Evolutionary conservation across 2,329 filamentous ascomycete species (phyloP), one percentile per base, ranked within the genome.

Genomic region (Colletotrichum viniferum): DNA sequence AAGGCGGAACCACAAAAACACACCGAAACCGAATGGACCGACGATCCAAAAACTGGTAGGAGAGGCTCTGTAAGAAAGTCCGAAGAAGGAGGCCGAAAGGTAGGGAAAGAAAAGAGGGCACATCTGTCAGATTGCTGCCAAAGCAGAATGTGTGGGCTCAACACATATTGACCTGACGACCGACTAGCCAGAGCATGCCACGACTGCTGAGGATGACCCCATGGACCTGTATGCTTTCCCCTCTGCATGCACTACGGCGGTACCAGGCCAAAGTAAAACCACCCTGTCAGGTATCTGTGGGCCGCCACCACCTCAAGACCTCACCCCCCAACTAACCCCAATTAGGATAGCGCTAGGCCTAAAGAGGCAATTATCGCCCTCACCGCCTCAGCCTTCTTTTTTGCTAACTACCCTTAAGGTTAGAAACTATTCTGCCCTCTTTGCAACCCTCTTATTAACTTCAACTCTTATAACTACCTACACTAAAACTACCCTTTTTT

Each of bases 141-240:
- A 67, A 68, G 26, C 56, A 75, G 18, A 30, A 38, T 60, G 71
- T 76, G 71, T 75, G 74, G 71, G 71, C 71, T 76, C 65, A 34
- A 69, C 14, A 74, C 71, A 76, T 26, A 70, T 56, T 61, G 65
- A 66, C 32, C 70, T 68, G 34, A 75, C 52, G 66, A 77, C 78
- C 70, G 78, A 78, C 81, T 81, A 78, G 79, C 83, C 80, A 83
- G 81, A 78, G 77, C 78, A 74, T 85, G 84, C 84, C 84, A 86
- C 83, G 84, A 85, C 77, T 70, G 65, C 64, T 70, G 65, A 36
- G 60, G 36, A 62, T 76, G 74, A 66, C 74, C 71, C 71, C 71
- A 76, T 75, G 74, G 67, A 55, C 71, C 60, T 71, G 62, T 77
- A 76, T 30, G 73, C 28, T 68, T 61, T 61, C 73, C 55, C 67